Conservation (phyloP, 306 rosid genomes). For the Rosa rugosa region DNA sequence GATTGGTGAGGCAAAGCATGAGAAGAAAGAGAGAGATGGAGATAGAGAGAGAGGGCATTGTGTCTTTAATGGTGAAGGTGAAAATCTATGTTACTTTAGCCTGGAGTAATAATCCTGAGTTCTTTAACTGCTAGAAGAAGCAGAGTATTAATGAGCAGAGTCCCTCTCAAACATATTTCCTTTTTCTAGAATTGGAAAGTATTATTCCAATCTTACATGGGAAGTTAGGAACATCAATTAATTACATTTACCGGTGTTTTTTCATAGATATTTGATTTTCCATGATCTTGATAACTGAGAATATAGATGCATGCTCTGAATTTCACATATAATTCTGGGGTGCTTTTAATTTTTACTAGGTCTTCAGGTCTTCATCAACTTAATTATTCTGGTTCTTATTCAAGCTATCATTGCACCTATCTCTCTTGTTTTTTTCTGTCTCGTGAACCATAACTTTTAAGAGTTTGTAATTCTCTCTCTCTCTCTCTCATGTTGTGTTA, state of each 20-base stretch:
- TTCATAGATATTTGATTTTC: not conserved
- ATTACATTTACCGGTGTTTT: not conserved
- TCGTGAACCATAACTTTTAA: constrained; percentile 10
- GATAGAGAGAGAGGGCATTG: not conserved
- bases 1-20: constrained; percentile 3
- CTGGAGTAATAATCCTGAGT: not conserved
- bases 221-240: not conserved
- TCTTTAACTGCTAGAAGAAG: not conserved
- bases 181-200: not conserved
- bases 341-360: not conserved
- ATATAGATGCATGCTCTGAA: not conserved
- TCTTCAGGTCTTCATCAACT: constrained; percentile 3
- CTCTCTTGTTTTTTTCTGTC: not conserved
- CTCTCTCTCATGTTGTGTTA: not conserved
- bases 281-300: not conserved
- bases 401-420: not conserved
- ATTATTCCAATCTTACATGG: not conserved
- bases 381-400: not conserved
- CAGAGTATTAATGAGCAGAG: not conserved
- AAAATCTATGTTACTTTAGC: not conserved
- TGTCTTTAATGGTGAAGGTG: not conserved
- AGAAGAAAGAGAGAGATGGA: not conserved
- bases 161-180: too few species aligned
- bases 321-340: not conserved
- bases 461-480: not conserved